Evolutionary conservation across 352 stramenopile species (phyloP), one percentile per base, ranked within the genome.

Genomic region (Hyaloperonospora brassicae): DNA sequence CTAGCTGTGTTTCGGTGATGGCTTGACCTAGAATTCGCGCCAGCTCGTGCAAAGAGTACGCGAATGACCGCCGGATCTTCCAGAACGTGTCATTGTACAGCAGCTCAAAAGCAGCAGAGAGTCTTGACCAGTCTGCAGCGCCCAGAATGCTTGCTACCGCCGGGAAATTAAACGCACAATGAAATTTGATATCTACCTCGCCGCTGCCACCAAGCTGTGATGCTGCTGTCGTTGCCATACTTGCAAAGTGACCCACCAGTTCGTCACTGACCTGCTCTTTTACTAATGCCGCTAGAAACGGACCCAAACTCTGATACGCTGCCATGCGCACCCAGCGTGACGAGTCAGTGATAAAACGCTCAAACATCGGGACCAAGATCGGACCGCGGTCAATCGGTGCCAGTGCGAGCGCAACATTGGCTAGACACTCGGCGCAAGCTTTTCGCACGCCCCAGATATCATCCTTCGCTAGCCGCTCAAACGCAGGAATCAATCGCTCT

Each of bases 371-470:
- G 56, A 95, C 82, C n/a, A 98, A 62, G 27, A 85, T 62, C 22
- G 78, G 64, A 0, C 89, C 80, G 25, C 94, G 76, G 35, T 92
- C 75, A 17, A 17, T 17, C 17, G 17, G 17, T 2, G 74, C 52
- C 1, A 73, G 68, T n/a, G 79, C 69, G 9, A 97, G 55, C 5
- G 84, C 79, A 59, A 98, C 84, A 47, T 78, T 75, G 17, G 95
- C 86, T 21, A 97, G 60, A 40, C 74, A 92, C 70, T 97, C 91
- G 1, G 89, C 90, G 54, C 89, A 97, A 1, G 89, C 87, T 62
- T 97, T 96, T 5, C 91, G 85, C 21, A 97, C 91, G 27, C 87
- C 83, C 71, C 93, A 98, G 47, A 98, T 96, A 59, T 98, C 89
- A 66, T 98, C 93, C 14, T 82, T 84, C n/a, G 84, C 86, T 0